Conservation (phyloP, 2,329 filamentous ascomycete genomes). For the Biscogniauxia marginata region DNA sequence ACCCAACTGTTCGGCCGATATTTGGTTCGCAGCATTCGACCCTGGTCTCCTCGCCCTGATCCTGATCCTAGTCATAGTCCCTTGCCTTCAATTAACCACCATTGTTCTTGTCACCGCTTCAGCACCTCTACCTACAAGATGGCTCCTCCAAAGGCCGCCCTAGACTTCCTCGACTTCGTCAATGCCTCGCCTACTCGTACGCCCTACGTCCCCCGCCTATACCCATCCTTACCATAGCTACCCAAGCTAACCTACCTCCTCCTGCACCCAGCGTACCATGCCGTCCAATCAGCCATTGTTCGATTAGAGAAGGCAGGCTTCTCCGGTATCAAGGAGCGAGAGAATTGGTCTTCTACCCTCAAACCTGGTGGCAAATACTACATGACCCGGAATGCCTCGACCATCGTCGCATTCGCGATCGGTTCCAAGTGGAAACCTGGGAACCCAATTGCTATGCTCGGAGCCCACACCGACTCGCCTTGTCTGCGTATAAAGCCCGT, state of each 20-base stretch:
- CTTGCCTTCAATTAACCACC: constrained; percentile 2
- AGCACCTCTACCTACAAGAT: constrained; percentile 37
- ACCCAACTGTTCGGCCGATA: not conserved
- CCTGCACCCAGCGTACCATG: constrained; percentile 77
- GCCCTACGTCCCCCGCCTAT: constrained; percentile 9
- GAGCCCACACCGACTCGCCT: constrained; percentile 93
- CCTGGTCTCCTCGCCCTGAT: not conserved
- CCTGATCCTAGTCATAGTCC: not conserved
- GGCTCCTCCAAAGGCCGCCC: constrained; percentile 57
- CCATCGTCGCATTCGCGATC: constrained; percentile 89
- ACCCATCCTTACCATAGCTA: constrained; percentile 2
- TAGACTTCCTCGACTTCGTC: constrained; percentile 90
- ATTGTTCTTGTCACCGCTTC: constrained; percentile 9
- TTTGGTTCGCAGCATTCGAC: not conserved
- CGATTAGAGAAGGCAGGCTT: constrained; percentile 84
- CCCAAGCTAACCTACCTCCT: constrained; percentile 14
- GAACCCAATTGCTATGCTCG: constrained; percentile 88
- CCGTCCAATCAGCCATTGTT: constrained; percentile 74
- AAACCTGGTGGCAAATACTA: constrained; percentile 93
- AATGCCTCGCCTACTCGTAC: constrained; percentile 91
- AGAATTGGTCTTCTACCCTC: constrained; percentile 79
- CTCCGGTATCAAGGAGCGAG: constrained; percentile 82
- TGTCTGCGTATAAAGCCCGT: constrained; percentile 91
- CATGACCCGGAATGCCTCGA: constrained; percentile 88
- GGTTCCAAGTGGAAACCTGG: constrained; percentile 88